phyloP scores from a whole-genome alignment of 2,329 filamentous ascomycete species.

The Aspergillus calidoustus region DNA sequence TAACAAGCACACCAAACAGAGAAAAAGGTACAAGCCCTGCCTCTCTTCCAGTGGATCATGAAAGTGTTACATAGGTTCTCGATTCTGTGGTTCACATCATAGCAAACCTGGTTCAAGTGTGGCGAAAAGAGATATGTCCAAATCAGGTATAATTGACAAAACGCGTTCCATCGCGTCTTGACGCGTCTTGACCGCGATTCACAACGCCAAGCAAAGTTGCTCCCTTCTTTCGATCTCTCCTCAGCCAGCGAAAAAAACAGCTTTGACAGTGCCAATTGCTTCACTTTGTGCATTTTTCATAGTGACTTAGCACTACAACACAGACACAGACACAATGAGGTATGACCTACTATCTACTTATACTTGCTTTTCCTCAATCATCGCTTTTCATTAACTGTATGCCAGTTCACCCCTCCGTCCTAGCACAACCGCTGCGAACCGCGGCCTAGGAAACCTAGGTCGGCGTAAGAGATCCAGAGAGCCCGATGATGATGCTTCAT shows the following conservation, averaged over 20 bases:
- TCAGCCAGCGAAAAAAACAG: conserved; percentile 20
- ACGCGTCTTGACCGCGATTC: conserved; percentile 23
- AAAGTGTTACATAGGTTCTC: neutral
- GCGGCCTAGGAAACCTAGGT: conserved; percentile 62
- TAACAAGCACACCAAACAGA: neutral
- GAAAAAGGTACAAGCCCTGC: neutral
- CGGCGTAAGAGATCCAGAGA: conserved; percentile 69
- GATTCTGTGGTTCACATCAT: neutral
- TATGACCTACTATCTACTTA: conserved; percentile 24
- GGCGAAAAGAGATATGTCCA: conserved; percentile 23
- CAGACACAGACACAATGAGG: conserved; percentile 35
- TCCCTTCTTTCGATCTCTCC: conserved; percentile 25
- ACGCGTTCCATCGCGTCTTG: conserved; percentile 28
- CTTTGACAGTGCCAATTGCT: conserved; percentile 16
- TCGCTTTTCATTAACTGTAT: conserved; percentile 6
- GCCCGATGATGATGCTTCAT: conserved; percentile 65
- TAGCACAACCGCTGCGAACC: conserved; percentile 82
- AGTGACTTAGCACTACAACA: conserved; percentile 10
- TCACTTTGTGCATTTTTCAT: conserved; percentile 16
- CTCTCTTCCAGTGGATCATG: neutral
- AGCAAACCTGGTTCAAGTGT: neutral
- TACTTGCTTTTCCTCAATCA: neutral
- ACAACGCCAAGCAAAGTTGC: conserved; percentile 25
- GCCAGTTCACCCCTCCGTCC: conserved; percentile 79
- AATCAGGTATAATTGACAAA: conserved; percentile 41